Conservation (phyloP, 768 basidiomycete species). For the Lyophyllum decastes region DNA sequence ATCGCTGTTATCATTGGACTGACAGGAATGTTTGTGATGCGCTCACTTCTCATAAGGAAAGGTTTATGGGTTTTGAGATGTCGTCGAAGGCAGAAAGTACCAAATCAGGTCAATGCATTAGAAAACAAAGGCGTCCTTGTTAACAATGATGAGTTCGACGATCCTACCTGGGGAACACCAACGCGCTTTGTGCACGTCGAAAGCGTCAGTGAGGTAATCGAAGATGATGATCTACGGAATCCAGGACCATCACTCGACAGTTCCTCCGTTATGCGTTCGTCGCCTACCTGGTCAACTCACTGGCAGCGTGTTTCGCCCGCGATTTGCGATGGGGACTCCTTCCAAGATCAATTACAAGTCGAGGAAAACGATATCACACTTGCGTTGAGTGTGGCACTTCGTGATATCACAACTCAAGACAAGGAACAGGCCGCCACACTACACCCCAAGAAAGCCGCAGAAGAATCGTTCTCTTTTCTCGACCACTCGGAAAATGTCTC, state of each 20-base stretch:
- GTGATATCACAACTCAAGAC: conserved; percentile 5
- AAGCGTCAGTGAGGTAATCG: conserved; percentile 2
- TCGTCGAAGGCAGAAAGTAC: conserved; percentile 5
- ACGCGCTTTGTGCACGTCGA: conserved; percentile 16
- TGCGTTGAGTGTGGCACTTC: conserved; percentile 22
- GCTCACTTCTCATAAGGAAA: conserved; percentile 12
- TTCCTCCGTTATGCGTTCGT: background rate
- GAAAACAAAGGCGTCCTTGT: conserved; percentile 9
- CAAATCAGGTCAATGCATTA: background rate
- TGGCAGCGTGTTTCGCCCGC: background rate
- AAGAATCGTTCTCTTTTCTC: background rate
- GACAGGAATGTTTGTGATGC: conserved; percentile 6
- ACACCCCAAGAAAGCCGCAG: background rate
- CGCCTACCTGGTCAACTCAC: conserved; percentile 1
- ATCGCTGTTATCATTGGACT: conserved; percentile 4
- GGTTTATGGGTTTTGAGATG: conserved; percentile 8
- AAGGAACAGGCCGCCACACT: background rate
- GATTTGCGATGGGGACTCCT: conserved; percentile 9
- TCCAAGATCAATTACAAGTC: conserved; percentile 22
- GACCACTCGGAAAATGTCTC: conserved; percentile 17
- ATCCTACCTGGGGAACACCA: conserved; percentile 16
- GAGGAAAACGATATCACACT: conserved; percentile 30
- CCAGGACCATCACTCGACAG: conserved; percentile 1
- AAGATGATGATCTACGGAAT: background rate
- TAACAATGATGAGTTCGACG: conserved; percentile 6